These are phyloP conservation scores for Phycomyces blakesleeanus DNA, from an alignment of 192 early-diverging fungal genomes.

Conservation along the genomic window DNA sequence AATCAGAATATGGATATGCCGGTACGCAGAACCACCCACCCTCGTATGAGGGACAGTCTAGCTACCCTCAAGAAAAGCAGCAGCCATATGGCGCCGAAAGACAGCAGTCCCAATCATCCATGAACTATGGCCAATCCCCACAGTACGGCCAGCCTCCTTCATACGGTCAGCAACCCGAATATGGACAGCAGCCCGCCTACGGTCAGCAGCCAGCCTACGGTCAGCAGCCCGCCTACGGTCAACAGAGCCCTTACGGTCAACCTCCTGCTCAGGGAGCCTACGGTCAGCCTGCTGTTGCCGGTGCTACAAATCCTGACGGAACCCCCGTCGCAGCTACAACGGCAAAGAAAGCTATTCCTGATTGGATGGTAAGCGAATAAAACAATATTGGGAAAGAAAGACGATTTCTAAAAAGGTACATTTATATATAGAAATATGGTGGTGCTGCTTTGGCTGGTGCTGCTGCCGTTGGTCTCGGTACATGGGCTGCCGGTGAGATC, in stretches of 20 bases:
- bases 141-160: constrained; percentile 1
- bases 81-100: background rate
- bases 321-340: background rate
- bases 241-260: background rate
- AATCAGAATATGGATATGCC: background rate
- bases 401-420: background rate
- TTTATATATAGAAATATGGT: constrained; percentile 32
- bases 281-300: constrained; percentile 1
- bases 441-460: constrained; percentile 33
- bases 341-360: constrained; percentile 18
- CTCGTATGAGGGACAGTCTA: background rate
- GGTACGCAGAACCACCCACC: background rate
- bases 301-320: background rate
- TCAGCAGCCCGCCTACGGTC: background rate
- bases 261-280: background rate
- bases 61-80: constrained; percentile 6
- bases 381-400: background rate
- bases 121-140: constrained; percentile 26
- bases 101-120: constrained; percentile 12
- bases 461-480: constrained; percentile 33
- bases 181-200: background rate
- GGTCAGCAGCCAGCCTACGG: constrained; percentile 1
- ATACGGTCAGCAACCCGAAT: background rate
- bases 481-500: constrained; percentile 29
- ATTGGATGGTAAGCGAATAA: constrained; percentile 28